These are phyloP conservation scores for Xylaria digitata DNA, from an alignment of 2,329 filamentous ascomycete species.

Conservation along the genomic window DNA sequence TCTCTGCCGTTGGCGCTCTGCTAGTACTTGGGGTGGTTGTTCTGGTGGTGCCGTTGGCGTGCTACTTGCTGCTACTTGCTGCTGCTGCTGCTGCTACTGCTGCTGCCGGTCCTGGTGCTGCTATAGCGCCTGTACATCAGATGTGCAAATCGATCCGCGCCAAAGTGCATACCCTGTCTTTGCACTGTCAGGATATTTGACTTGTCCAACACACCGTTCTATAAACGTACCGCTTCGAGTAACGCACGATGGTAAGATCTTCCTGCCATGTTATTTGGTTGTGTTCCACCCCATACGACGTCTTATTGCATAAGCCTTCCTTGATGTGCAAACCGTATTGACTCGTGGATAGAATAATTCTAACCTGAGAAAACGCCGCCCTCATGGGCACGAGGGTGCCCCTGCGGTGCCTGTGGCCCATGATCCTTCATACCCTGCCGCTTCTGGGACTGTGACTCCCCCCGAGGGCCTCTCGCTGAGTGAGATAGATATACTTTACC, in stretches of 20 bases:
- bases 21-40: constrained; percentile 18
- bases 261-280: constrained; percentile 46
- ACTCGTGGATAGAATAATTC: constrained; percentile 52
- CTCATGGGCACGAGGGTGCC: constrained; percentile 54
- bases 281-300: constrained; percentile 44
- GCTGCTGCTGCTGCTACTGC: constrained; percentile 20
- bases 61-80: constrained; percentile 13
- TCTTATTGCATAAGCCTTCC: constrained; percentile 50
- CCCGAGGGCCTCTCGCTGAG: constrained; percentile 43
- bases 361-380: constrained; percentile 59
- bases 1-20: constrained; percentile 24
- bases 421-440: constrained; percentile 46
- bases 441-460: constrained; percentile 43
- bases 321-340: constrained; percentile 49
- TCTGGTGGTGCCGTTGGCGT: constrained; percentile 9
- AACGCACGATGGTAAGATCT: constrained; percentile 53
- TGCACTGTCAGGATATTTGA: constrained; percentile 43
- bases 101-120: constrained; percentile 31
- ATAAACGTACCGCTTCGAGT: constrained; percentile 44
- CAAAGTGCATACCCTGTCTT: constrained; percentile 47
- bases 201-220: constrained; percentile 52
- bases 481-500: constrained; percentile 51
- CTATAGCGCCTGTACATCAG: constrained; percentile 41
- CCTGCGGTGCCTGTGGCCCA: constrained; percentile 53
- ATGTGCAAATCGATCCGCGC: constrained; percentile 45